Evolutionary conservation across 805 yeast species (phyloP).

Genomic region (Kodamaea nitidulidarum): DNA sequence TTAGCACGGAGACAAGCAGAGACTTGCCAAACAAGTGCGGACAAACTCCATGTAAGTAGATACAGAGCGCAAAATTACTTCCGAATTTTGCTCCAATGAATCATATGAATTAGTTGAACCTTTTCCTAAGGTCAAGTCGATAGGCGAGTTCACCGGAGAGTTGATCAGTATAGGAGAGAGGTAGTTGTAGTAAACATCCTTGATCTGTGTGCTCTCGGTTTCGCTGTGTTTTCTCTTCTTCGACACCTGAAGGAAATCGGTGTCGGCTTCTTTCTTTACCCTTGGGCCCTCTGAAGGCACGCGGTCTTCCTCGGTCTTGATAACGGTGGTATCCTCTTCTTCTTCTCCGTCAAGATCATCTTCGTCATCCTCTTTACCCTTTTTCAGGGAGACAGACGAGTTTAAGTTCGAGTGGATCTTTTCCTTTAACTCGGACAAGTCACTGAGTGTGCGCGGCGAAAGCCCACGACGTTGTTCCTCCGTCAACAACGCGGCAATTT

Average conservation of each 20-base stretch:
- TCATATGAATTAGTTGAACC: conserved; percentile 17
- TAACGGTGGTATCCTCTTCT: not conserved
- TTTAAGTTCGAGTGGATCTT: conserved; percentile 25
- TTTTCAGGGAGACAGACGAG: conserved; percentile 8
- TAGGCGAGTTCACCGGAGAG: conserved; percentile 37
- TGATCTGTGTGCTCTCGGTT: conserved; percentile 6
- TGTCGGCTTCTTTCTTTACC: conserved; percentile 3
- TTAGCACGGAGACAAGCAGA: conserved; percentile 25
- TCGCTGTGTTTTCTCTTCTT: conserved; percentile 8
- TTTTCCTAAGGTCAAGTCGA: conserved; percentile 27
- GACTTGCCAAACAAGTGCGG: conserved; percentile 12
- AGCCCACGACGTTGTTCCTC: conserved; percentile 10
- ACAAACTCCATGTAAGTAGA: not conserved
- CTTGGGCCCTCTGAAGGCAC: not conserved
- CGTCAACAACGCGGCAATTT: conserved; percentile 13
- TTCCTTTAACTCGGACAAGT: conserved; percentile 22
- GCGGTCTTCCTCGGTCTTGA: conserved; percentile 1
- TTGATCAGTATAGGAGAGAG: conserved; percentile 42
- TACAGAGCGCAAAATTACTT: conserved; percentile 37
- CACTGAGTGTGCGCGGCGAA: conserved; percentile 12
- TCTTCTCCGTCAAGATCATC: conserved; percentile 11
- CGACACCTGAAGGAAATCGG: conserved; percentile 2
- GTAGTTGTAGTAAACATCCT: conserved; percentile 27
- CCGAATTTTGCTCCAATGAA: conserved; percentile 45
- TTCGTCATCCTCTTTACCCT: conserved; percentile 12